Evolutionary conservation across 2,329 filamentous ascomycete species (phyloP).

Genomic region (Ciborinia camelliae): DNA sequence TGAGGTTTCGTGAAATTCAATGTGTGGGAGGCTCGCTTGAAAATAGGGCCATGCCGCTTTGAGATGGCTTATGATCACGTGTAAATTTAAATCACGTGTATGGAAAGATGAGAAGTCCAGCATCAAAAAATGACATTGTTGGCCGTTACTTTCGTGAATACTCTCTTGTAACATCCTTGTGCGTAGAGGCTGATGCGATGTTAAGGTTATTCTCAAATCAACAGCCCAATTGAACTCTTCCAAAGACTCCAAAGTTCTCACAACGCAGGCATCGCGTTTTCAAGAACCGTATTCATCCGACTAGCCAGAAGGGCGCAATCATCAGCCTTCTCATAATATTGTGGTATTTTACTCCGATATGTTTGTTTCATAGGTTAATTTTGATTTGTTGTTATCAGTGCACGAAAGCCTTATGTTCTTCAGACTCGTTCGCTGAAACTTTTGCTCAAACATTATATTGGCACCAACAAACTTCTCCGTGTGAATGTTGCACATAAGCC

Average conservation of each 20-base stretch:
- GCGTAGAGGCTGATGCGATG: too few relatives aligned
- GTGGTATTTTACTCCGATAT: neutral
- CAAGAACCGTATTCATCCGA: neutral
- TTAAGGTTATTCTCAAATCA: too few relatives aligned
- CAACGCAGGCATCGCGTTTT: neutral
- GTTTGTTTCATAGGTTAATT: neutral
- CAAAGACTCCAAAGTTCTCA: neutral
- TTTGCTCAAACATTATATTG: neutral
- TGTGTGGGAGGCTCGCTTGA: conserved; percentile 21
- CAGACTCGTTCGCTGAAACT: neutral
- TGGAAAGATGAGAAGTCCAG: too few relatives aligned
- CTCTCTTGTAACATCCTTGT: neutral
- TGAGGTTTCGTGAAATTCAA: conserved; percentile 12
- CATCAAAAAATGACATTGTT: neutral
- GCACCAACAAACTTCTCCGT: neutral
- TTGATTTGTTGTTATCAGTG: neutral
- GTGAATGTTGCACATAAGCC: neutral
- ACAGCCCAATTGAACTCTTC: neutral
- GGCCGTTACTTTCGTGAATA: neutral
- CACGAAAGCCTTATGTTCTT: neutral
- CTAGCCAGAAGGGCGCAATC: neutral
- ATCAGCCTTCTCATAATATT: neutral
- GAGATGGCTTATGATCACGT: neutral
- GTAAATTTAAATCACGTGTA: neutral
- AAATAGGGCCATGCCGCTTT: conserved; percentile 17